Evolutionary conservation across 1,284 basidiomycete genomes (phyloP).

Genomic region (Ganoderma meredithae): DNA sequence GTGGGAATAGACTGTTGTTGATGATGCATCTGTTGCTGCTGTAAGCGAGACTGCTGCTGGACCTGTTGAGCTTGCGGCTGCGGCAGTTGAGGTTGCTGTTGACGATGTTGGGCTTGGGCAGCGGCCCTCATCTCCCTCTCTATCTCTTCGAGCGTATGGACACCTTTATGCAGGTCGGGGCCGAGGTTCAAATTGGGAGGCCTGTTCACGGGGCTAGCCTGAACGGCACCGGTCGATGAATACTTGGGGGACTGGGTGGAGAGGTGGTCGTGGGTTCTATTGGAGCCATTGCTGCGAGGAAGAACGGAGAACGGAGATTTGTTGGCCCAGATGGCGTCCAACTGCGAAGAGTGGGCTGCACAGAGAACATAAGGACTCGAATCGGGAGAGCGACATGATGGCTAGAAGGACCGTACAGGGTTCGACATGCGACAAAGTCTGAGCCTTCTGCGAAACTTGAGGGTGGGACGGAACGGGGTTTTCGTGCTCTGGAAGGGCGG

Average conservation of each 20-base stretch:
- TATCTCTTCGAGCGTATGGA: conserved; percentile 90
- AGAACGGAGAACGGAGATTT: conserved; percentile 77
- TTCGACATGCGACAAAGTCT: conserved; percentile 33
- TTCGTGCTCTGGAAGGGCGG: conserved; percentile 47
- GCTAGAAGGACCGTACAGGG: conserved; percentile 43
- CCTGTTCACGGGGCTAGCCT: conserved; percentile 24
- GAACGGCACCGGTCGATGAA: conserved; percentile 27
- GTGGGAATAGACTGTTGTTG: conserved; percentile 38
- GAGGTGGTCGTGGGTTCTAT: conserved; percentile 47
- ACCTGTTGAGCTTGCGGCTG: conserved; percentile 36
- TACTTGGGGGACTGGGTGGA: conserved; percentile 29
- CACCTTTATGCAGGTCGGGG: conserved; percentile 45
- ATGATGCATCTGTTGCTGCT: conserved; percentile 54
- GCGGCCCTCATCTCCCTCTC: conserved; percentile 89
- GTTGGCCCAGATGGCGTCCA: conserved; percentile 83
- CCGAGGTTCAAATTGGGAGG: conserved; percentile 35
- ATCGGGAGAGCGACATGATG: conserved; percentile 40
- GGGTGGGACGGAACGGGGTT: conserved; percentile 28
- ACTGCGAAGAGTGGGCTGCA: conserved; percentile 48
- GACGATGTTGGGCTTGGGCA: conserved; percentile 52
- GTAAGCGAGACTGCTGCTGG: conserved; percentile 42
- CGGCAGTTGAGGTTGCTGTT: conserved; percentile 31
- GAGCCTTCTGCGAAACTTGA: conserved; percentile 33
- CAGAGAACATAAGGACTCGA: conserved; percentile 39
- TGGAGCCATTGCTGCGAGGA: conserved; percentile 59